Percentiles rank a stretch among this genome's conserved stretches.
These are phyloP conservation scores for Nemania diffusa DNA, from an alignment of 2,329 filamentous ascomycete species.

Conservation along the genomic window DNA sequence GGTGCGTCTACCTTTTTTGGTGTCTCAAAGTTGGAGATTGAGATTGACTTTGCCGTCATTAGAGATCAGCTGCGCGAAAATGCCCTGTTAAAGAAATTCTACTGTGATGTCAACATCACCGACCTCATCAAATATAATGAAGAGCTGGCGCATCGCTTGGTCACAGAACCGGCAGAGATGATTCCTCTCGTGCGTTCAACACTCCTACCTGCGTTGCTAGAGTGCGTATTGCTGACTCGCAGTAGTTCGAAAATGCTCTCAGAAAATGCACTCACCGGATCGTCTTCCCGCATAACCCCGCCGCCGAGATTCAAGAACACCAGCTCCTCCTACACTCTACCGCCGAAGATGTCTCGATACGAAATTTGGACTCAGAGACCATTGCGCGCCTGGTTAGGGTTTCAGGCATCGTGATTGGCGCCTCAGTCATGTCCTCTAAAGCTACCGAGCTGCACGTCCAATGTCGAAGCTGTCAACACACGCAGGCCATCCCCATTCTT, in stretches of 20 bases:
- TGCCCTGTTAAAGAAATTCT: constrained; percentile 92
- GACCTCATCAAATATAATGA: constrained; percentile 97
- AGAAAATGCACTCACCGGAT: constrained; percentile 94
- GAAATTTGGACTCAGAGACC: constrained; percentile 90
- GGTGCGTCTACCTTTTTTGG: constrained; percentile 62
- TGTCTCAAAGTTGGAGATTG: not conserved
- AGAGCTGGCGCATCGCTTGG: constrained; percentile 88
- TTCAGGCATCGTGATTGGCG: constrained; percentile 96
- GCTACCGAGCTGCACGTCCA: constrained; percentile 86
- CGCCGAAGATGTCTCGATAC: constrained; percentile 90
- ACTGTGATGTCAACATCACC: constrained; percentile 94
- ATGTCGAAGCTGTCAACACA: constrained; percentile 85
- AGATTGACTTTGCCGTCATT: constrained; percentile 10
- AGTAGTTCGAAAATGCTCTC: constrained; percentile 87
- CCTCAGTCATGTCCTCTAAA: constrained; percentile 96
- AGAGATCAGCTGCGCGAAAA: constrained; percentile 97
- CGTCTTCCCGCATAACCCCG: constrained; percentile 79
- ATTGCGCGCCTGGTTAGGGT: constrained; percentile 96
- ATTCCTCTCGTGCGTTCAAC: constrained; percentile 80
- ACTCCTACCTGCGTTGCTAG: not conserved
- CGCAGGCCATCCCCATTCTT: constrained; percentile 75
- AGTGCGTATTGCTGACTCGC: constrained; percentile 21
- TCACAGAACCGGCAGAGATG: constrained; percentile 89
- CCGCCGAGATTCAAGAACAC: constrained; percentile 82
- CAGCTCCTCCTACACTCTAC: constrained; percentile 95